These are phyloP conservation scores for Apophysomyces elegans DNA, from an alignment of 371 early-diverging fungal genomes.

Conservation along the genomic window DNA sequence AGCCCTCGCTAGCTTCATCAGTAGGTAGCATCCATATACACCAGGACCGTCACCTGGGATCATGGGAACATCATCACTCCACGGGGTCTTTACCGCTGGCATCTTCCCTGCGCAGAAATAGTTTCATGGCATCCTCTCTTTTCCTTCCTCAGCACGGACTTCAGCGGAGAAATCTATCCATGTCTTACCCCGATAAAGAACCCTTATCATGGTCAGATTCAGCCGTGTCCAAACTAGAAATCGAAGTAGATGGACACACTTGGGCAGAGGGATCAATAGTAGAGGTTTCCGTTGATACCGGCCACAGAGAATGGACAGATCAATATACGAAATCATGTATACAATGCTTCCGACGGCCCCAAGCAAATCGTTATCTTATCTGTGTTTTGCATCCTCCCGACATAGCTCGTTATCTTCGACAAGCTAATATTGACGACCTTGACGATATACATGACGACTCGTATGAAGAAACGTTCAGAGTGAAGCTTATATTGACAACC, in stretches of 20 bases:
- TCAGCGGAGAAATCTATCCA: slow-evolving; percentile 13
- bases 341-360: slow-evolving; percentile 26
- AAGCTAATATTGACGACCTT: slow-evolving; percentile 1
- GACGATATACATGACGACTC: neutral
- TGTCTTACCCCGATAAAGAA: slow-evolving; percentile 22
- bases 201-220: slow-evolving; percentile 3
- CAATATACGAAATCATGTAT: slow-evolving; percentile 42
- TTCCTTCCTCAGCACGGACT: slow-evolving; percentile 16
- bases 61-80: slow-evolving; percentile 16
- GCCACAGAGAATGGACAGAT: slow-evolving; percentile 20
- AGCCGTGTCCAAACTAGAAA: slow-evolving; percentile 1
- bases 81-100: slow-evolving; percentile 13
- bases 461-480: neutral
- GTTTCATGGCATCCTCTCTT: slow-evolving; percentile 33
- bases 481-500: slow-evolving; percentile 10
- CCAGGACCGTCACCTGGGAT: slow-evolving; percentile 31
- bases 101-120: slow-evolving; percentile 23
- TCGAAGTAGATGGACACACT: slow-evolving; percentile 20
- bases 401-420: slow-evolving; percentile 27
- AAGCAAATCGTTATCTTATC: slow-evolving; percentile 20
- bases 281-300: slow-evolving; percentile 12
- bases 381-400: slow-evolving; percentile 33
- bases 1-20: neutral
- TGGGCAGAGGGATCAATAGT: slow-evolving; percentile 16
- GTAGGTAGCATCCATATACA: slow-evolving; percentile 17